Evolutionary conservation across 306 rosid species (phyloP).

Genomic region (Argentina anserina): DNA sequence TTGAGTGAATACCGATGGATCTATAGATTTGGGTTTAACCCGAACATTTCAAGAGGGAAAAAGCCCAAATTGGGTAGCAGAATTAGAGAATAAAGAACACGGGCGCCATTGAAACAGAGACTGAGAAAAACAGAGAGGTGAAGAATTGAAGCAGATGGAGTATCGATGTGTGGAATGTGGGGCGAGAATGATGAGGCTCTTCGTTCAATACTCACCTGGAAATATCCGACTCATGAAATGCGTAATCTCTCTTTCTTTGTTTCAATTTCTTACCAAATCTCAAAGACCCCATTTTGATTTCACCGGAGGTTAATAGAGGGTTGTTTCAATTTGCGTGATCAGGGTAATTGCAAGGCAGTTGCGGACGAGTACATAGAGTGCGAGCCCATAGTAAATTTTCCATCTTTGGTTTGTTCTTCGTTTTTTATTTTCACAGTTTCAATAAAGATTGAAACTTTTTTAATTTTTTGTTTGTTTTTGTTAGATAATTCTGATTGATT

Average conservation of each 20-base stretch:
- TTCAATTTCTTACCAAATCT: not conserved
- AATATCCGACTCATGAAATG: slow-evolving; percentile 94
- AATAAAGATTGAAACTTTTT: not conserved
- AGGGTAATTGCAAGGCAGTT: slow-evolving; percentile 75
- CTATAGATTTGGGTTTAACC: not conserved
- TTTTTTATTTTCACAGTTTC: not conserved
- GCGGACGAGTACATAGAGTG: slow-evolving; percentile 88
- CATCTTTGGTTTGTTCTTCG: slow-evolving; percentile 16
- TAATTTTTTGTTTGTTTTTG: not conserved
- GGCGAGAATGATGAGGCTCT: slow-evolving; percentile 45
- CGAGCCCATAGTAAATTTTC: slow-evolving; percentile 58
- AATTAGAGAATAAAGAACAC: too few relatives aligned
- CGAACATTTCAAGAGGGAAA: not conserved
- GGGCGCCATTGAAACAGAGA: not conserved
- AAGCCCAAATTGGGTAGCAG: not conserved
- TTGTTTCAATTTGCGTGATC: slow-evolving; percentile 1
- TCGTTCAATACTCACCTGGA: slow-evolving; percentile 82
- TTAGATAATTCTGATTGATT: slow-evolving; percentile 73
- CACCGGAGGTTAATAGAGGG: not conserved
- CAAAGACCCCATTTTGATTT: not conserved
- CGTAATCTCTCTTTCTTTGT: slow-evolving; percentile 31
- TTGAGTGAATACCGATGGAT: not conserved
- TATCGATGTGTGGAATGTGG: slow-evolving; percentile 78
- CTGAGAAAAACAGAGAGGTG: not conserved
- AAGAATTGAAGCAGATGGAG: slow-evolving; percentile 26